These are phyloP conservation scores for Eucalyptus leucophloia DNA, from an alignment of 345 rosid species.

Conservation along the genomic window DNA sequence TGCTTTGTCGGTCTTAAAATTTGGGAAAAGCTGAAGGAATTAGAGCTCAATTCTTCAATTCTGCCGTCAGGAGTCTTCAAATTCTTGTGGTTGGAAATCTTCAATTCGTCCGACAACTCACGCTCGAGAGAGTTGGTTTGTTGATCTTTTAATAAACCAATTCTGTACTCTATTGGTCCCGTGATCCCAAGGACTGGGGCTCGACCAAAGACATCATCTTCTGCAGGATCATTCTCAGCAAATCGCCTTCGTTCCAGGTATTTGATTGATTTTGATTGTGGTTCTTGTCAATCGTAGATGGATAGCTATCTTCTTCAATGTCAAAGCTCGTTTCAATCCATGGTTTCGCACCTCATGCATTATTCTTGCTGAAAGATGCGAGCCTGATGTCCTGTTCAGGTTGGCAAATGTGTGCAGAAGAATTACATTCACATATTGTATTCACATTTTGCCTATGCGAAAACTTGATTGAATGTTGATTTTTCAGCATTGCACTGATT, in stretches of 20 bases:
- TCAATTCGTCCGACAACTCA: neutral
- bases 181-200: neutral
- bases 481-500: neutral
- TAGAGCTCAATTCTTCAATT: neutral
- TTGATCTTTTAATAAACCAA: too few species aligned
- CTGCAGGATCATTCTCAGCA: neutral
- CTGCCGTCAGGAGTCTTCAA: neutral
- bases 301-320: neutral
- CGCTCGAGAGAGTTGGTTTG: neutral
- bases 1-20: too few species aligned
- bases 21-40: neutral
- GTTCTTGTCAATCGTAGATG: neutral
- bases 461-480: neutral
- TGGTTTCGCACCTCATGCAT: neutral
- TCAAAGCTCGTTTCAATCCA: neutral
- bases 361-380: neutral
- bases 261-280: neutral
- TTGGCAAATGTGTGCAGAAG: neutral
- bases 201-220: neutral
- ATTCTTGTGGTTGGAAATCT: neutral
- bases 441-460: neutral
- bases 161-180: too few species aligned
- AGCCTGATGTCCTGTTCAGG: neutral
- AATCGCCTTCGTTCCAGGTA: fast-evolving
- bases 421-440: neutral